Evolutionary conservation across 2,329 filamentous ascomycete species (phyloP), one percentile per base, ranked within the genome.

Genomic region (Aspergillus glaucus): DNA sequence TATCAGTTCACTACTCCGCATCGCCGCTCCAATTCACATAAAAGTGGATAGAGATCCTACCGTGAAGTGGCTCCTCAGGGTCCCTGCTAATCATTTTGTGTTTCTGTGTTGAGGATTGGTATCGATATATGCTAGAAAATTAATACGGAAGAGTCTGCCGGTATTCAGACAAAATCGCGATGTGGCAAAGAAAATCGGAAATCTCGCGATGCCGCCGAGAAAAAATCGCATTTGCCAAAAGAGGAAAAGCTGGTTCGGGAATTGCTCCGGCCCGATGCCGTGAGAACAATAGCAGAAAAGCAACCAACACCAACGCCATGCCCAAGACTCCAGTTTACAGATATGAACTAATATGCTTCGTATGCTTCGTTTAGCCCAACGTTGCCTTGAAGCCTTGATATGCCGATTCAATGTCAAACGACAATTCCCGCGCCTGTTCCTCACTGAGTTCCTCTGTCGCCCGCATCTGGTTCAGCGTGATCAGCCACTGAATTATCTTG

Each of bases 401-500:
- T 37, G 92, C 92, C 62, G 88, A 85, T 64, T 95, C 89, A 63
- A 97, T 95, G 66, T 97, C 92, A 67, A 95, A 82, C 57, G 93
- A 87, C 58, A 97, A 74, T 68, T 98, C 90, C 49, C 92, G 78
- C 5, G 87, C 87, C 71, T 96, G 89, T 50, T 92, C 85, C 61
- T 95, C 87, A 58, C 80, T 85, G 58, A 98, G 70, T 67, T 95
- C 90, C 62, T 97, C 91, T 1, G 89, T 90, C 7, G 91, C 93
- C 64, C 88, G 88, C 93, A 98, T 97, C 72, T 96, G 91, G 66
- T 98, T 98, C 55, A 98, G 76, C 6, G 88, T 87, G 61, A 98
- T 98, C 57, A 98, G 78, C 93, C 93, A 98, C 68, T 96, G 91
- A 49, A 98, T 90, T 60, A 98, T 97, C 78, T 97, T 97, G 60